phyloP scores from a whole-genome alignment of 192 early-diverging fungal species.

The Coemansia sp. region DNA sequence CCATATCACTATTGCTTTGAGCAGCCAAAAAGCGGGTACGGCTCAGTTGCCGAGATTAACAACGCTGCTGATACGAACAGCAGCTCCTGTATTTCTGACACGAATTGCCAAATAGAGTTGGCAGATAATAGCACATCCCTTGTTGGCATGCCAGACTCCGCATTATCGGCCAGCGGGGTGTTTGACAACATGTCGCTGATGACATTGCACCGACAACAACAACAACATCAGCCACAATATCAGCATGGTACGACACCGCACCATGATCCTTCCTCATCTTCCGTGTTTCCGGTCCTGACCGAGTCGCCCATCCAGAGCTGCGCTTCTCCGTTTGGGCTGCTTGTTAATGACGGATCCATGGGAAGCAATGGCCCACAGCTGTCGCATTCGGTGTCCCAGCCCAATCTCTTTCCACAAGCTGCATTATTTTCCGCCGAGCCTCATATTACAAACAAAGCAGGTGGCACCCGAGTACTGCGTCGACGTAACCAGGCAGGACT shows the following conservation, averaged over 20 bases:
- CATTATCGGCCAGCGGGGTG: neutral
- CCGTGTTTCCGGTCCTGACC: neutral
- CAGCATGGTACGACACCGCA: neutral
- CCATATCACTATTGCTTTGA: neutral
- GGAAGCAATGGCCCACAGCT: neutral
- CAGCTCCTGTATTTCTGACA: neutral
- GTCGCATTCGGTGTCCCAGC: neutral
- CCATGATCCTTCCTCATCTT: too few species aligned
- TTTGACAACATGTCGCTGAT: neutral
- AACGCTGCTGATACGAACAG: neutral
- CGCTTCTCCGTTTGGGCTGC: neutral
- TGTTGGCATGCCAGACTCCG: neutral
- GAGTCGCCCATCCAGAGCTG: neutral
- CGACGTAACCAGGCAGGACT: slow-evolving; percentile 8
- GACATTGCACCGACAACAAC: neutral
- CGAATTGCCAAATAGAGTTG: too few species aligned
- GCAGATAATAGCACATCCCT: too few species aligned
- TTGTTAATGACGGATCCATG: neutral
- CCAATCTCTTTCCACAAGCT: neutral
- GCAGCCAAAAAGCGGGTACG: neutral
- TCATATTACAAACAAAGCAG: neutral
- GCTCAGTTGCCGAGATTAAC: neutral
- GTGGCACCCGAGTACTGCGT: slow-evolving; percentile 16
- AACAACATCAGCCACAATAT: neutral
- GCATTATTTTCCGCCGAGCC: neutral